Base-by-base conservation (phyloP, 257 asterid genomes). In the Ligustrum vulgare region DNA sequence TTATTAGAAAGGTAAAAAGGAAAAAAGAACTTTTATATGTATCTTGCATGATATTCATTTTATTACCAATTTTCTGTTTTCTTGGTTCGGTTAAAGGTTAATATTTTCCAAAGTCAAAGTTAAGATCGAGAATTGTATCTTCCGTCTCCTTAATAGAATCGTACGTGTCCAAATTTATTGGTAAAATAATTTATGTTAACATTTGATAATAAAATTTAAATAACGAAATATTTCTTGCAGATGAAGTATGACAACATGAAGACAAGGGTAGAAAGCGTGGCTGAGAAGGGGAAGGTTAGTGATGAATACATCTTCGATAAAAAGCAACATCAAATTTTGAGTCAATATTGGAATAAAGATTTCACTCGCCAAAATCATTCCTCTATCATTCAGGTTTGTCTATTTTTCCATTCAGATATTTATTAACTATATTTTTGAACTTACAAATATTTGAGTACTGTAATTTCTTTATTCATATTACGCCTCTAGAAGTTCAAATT, bases 241-340 rank as follows among this genome's bases (percentile, higher is more conserved):
- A 77, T 74, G 65, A 64, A 75, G 90, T 92, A 90, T 5, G 93
- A 89, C 32, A 75, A 39, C 31, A 87, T 92, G 97, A 92, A 83
- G 78, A 79, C 15, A 63, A 87, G 80, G 81, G 79, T 90, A 56
- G 89, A 90, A 34, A 71, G 72, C 8, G 88, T 58, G n/a, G 82
- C 84, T 31, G 85, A 81, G 75, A 81, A 68, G 62, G 94, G 94
- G 6, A 75, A 54, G 22, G 75, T 90, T 22, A 54, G 60, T 2
- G 84, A 81, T 20, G 92, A 85, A 22, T 80, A 81, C 71, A 85
- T 80, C 63, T 72, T 16, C 56, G 78, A 47, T 3, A 77, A 72
- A 22, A 79, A 62, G 82, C 32, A 56, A 56, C 78, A 5, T 67
- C 69, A 74, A 49, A 76, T 73, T 68, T 82, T 92, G 33, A 54